Evolutionary conservation across 352 stramenopile genomes (phyloP), one percentile per base, ranked within the genome.

Genomic region (Thalassiosira hispida): DNA sequence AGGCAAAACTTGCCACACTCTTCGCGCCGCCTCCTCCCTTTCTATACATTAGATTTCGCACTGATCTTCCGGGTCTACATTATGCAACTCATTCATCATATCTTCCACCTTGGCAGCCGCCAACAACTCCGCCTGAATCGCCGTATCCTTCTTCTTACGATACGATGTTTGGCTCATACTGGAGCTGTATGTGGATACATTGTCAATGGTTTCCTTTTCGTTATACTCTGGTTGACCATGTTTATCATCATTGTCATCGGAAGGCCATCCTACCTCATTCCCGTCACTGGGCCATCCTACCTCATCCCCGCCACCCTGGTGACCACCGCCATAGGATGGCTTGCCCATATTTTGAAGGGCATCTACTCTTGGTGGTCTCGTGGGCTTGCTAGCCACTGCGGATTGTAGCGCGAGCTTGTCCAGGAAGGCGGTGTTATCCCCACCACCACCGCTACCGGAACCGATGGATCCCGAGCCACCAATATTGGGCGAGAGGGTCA

Each of bases 351-450:
- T 70, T 75, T 79, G 18, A 31, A 63, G 33, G 47, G 52, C 40
- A 23, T 42, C 60, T 44, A 63, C 69, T 38, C 61, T 75, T 49
- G 40, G 72, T 42, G 69, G 56, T 46, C 40, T 63, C 9, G n/a
- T 60, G 60, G 59, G 25, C 46, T 82, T 77, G 42, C 53, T 80
- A 1, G 81, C 79, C 22, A 90, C 72, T 16, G 82, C 73, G 40
- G 84, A 81, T 68, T 88, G 86, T 59, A 90, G 78, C 18, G 87
- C 79, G 70, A 93, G 73, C 1, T 68, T 72, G 61, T 91, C 85
- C 0, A 93, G 72, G 66, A 87, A 93, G 3, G 79, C 79, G 3
- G 81, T 87, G 47, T 90, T 91, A 33, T 84, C 73, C 18, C 79
- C 84, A 61, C 78, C 84, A 23, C 35, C 47, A 44, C 75, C 75